Evolutionary conservation across 495 filamentous ascomycete genomes (phyloP).

Genomic region (Platismatia glauca): DNA sequence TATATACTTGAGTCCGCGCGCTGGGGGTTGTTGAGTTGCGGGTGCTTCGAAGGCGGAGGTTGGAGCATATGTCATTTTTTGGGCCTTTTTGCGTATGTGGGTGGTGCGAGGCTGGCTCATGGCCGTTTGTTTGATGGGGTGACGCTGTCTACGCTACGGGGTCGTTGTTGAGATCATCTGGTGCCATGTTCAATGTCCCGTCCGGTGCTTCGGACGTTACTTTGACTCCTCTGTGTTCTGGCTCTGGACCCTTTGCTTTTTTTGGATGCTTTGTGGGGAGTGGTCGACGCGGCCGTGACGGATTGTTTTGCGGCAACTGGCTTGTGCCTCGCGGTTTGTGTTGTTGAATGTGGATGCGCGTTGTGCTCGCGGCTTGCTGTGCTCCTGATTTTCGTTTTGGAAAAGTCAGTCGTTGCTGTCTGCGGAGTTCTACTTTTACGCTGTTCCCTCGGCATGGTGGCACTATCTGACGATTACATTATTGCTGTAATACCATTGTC

Average conservation of each 20-base stretch:
- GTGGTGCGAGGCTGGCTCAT: not conserved
- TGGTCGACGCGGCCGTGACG: not conserved
- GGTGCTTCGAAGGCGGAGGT: not conserved
- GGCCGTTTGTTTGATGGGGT: too few relatives aligned
- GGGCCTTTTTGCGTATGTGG: not conserved
- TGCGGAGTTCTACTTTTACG: not conserved
- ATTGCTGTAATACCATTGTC: not conserved
- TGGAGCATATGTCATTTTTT: not conserved
- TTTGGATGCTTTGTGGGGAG: not conserved
- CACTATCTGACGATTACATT: not conserved
- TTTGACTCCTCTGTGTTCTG: not conserved
- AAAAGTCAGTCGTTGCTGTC: not conserved
- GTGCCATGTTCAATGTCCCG: not conserved
- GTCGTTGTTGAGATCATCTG: not conserved
- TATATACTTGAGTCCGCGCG: not conserved
- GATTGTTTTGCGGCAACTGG: not conserved
- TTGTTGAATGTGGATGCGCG: not conserved
- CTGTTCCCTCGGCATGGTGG: not conserved
- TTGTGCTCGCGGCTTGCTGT: not conserved
- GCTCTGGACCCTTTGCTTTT: not conserved
- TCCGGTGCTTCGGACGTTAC: not conserved
- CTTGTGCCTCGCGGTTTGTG: not conserved
- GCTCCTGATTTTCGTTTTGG: not conserved
- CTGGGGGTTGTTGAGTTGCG: not conserved
- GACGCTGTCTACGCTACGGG: not conserved